Percentiles rank a stretch among this genome's conserved stretches.
Conservation (phyloP, 2,329 filamentous ascomycete genomes). For the Penicillium sp. region DNA sequence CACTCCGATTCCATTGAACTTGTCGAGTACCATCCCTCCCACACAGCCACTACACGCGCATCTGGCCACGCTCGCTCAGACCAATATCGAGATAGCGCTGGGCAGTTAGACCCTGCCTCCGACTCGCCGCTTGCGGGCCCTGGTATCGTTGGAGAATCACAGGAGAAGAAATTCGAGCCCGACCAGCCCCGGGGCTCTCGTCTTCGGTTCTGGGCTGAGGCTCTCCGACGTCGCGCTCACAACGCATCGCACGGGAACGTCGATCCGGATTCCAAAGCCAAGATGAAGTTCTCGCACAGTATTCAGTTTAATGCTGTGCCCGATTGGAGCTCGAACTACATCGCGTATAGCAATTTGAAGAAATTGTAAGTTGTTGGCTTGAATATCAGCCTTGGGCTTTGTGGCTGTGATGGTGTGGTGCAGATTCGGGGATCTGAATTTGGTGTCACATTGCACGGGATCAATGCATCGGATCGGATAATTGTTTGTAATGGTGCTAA, state of each 20-base stretch:
- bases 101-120: slow-evolving; percentile 8
- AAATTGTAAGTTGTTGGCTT: slow-evolving; percentile 68
- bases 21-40: slow-evolving; percentile 22
- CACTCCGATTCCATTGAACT: slow-evolving; percentile 35
- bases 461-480: not conserved
- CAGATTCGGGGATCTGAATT: not conserved
- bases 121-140: slow-evolving; percentile 13
- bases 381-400: not conserved
- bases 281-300: slow-evolving; percentile 99
- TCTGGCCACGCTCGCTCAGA: slow-evolving; percentile 9
- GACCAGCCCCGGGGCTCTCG: slow-evolving; percentile 14
- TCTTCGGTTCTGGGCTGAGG: slow-evolving; percentile 35
- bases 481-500: slow-evolving; percentile 9
- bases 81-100: not conserved
- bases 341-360: slow-evolving; percentile 97
- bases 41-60: slow-evolving; percentile 1
- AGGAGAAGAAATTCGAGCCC: slow-evolving; percentile 2
- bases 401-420: not conserved
- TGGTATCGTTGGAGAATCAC: not conserved
- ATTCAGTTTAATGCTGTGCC: slow-evolving; percentile 99
- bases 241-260: slow-evolving; percentile 7
- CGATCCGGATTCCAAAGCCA: slow-evolving; percentile 50
- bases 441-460: slow-evolving; percentile 24
- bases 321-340: slow-evolving; percentile 98
- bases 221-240: slow-evolving; percentile 28